These are phyloP conservation scores for Phyllachora maydis DNA, from an alignment of 2,329 filamentous ascomycete genomes.

Conservation along the genomic window DNA sequence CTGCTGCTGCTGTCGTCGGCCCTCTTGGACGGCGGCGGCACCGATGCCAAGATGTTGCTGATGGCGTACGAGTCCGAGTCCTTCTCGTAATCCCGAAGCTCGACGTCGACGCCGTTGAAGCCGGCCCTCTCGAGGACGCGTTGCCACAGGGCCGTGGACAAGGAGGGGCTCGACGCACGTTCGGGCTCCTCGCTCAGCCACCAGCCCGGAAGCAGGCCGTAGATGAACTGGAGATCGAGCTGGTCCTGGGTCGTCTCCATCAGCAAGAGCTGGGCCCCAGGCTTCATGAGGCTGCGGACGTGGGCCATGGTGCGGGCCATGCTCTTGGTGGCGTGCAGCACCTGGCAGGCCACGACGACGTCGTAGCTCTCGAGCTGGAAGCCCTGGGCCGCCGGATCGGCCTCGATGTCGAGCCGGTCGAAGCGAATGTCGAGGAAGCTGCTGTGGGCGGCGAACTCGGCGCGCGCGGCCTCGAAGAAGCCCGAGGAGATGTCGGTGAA, in stretches of 20 bases:
- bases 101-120: conserved; percentile 1
- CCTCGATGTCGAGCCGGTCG: conserved; percentile 10
- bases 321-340: conserved; percentile 13
- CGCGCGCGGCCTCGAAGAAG: conserved; percentile 11
- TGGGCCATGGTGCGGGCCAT: conserved; percentile 10
- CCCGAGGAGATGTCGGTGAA: conserved; percentile 6
- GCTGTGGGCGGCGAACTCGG: conserved; percentile 5
- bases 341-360: conserved; percentile 14
- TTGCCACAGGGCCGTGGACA: conserved; percentile 8
- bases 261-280: conserved; percentile 16
- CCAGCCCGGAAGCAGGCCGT: conserved; percentile 12
- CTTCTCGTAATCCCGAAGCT: conserved; percentile 1
- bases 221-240: conserved; percentile 1
- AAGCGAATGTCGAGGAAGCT: conserved; percentile 10
- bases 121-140: conserved; percentile 5
- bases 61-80: conserved; percentile 7
- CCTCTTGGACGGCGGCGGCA: conserved; percentile 2
- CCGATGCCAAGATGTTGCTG: conserved; percentile 6
- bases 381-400: conserved; percentile 10
- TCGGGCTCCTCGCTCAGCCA: conserved; percentile 12
- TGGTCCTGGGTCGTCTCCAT: conserved; percentile 2
- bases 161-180: conserved; percentile 8
- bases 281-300: conserved; percentile 12
- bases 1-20: conserved; percentile 5
- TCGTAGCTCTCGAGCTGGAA: conserved; percentile 11